Evolutionary conservation across 208 protist genomes (phyloP), one percentile per base, ranked within the genome.

Genomic region (Tritrichomonas foetus): DNA sequence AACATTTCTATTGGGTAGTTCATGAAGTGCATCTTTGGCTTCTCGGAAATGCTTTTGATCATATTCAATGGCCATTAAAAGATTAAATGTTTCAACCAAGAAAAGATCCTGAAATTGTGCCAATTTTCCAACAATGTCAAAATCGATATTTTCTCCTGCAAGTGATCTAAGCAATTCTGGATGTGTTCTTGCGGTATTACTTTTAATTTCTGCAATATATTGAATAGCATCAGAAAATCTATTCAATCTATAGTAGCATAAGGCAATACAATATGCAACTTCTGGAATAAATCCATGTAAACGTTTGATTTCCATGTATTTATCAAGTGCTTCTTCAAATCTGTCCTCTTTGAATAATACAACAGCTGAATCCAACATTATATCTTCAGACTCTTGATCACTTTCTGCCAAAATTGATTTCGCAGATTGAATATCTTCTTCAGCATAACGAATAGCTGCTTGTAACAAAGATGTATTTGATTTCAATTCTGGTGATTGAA

Each of bases 361-460:
- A 41, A 44, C 61, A 3, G 82, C 47, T 9, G 27, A 66, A n/a
- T 57, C 82, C 14, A 93, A 33, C 47, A 93, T 93, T 8, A 66
- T 36, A n/a, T 93, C 30, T 13, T 66, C 50, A 49, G 61, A 44
- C 30, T 47, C 49, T 57, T 66, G 47, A n/a, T 57, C 36, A 55
- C n/a, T 20, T 66, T 47, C 30, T 20, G 47, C 55, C 3, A 93
- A 50, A 14, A 47, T 50, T 16, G 55, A 69, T 93, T 93, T 57
- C 39, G 55, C 50, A 41, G 50, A n/a, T n/a, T n/a, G n/a, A n/a
- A n/a, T n/a, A n/a, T n/a, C n/a, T n/a, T n/a, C n/a, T n/a, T n/a
- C n/a, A 57, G 47, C 82, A 47, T 93, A 93, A 49, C 55, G 47
- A 47, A 93, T 93, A 27, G 82, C 82, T 47, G 82, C 82, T 66